Evolutionary conservation across 2,329 filamentous ascomycete species (phyloP), one percentile per base, ranked within the genome.

Genomic region (Colletotrichum camelliae): DNA sequence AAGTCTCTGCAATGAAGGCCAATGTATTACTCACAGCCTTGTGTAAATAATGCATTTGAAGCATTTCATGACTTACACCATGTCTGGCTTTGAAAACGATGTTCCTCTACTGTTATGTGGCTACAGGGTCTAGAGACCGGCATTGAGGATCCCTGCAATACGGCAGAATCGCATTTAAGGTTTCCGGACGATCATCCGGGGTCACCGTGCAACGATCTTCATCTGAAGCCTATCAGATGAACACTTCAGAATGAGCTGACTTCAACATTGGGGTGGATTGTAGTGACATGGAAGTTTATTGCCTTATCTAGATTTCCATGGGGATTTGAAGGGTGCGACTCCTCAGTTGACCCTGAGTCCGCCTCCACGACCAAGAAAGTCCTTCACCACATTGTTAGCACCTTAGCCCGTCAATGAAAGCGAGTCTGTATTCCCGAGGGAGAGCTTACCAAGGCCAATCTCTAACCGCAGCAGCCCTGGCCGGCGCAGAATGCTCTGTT

Each of bases 361-460:
- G 18, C 39, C 39, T 43, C 39, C 8, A 43, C 5, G 8, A 10
- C 10, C 39, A 4, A 43, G 8, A 3, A 43, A 9, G 16, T 43
- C 2, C 39, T 43, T 43, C 7, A n/a, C 7, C 9, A 43, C 10
- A 18, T 1, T n/a, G 18, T 43, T n/a, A 43, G 29, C 29, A 8
- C 29, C 29, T 31, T 31, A 31, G 29, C 7, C 29, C 29, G 29
- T 31, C 29, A 8, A 31, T 31, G 7, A 31, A 31, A 31, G 6
- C 6, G 29, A 31, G 6, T 31, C 29, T 31, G 6, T 1, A 31
- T 31, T 31, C 7, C 7, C 29, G 29, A 52, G 4, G 13, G 13
- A 7, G 0, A 52, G 43, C 43, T 52, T 52, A 52, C n/a, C 43
- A 0, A 13, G 0, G 2, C 7, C 43, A 4, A 5, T 0, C 6